These are phyloP conservation scores for Diversispora eburnea DNA, from an alignment of 192 early-diverging fungal genomes.

Conservation along the genomic window DNA sequence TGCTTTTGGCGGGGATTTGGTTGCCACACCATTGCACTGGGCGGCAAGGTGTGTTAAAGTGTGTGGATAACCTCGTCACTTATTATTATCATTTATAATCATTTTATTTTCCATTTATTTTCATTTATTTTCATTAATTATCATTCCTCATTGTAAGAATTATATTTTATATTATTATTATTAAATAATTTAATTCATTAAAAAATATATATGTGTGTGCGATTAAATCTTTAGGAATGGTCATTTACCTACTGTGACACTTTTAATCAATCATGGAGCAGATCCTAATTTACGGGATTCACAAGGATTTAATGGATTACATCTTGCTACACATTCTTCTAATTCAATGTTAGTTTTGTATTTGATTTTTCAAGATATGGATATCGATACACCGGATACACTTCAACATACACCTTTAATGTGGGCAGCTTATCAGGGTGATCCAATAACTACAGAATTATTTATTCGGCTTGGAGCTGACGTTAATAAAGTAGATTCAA, in stretches of 20 bases:
- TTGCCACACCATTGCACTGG: slow-evolving; percentile 94
- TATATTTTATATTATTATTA: no score
- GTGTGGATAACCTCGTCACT: not conserved
- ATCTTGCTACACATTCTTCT: slow-evolving; percentile 84
- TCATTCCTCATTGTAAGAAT: no score
- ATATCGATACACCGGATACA: slow-evolving; percentile 69
- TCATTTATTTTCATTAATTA: not conserved
- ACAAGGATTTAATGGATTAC: slow-evolving; percentile 86
- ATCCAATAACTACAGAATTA: slow-evolving; percentile 64
- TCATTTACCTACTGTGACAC: slow-evolving; percentile 66
- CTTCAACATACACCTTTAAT: slow-evolving; percentile 86
- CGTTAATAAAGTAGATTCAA: slow-evolving; percentile 64
- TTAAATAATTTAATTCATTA: not conserved
- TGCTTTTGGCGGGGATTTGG: slow-evolving; percentile 66
- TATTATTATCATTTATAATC: not conserved
- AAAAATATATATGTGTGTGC: not conserved
- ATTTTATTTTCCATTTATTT: not conserved
- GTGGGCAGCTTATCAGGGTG: slow-evolving; percentile 93
- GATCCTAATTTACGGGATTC: slow-evolving; percentile 68
- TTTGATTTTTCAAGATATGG: slow-evolving; percentile 62
- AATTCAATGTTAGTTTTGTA: slow-evolving; percentile 73
- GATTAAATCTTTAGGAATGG: slow-evolving; percentile 57
- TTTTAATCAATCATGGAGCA: slow-evolving; percentile 76
- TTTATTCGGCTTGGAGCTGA: slow-evolving; percentile 69
- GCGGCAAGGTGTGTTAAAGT: slow-evolving; percentile 57